A percentile compares a stretch with the other conserved stretches of the same genome.
Evolutionary conservation across 2,329 filamentous ascomycete genomes (phyloP).

Genomic region (Thelonectria discophora): DNA sequence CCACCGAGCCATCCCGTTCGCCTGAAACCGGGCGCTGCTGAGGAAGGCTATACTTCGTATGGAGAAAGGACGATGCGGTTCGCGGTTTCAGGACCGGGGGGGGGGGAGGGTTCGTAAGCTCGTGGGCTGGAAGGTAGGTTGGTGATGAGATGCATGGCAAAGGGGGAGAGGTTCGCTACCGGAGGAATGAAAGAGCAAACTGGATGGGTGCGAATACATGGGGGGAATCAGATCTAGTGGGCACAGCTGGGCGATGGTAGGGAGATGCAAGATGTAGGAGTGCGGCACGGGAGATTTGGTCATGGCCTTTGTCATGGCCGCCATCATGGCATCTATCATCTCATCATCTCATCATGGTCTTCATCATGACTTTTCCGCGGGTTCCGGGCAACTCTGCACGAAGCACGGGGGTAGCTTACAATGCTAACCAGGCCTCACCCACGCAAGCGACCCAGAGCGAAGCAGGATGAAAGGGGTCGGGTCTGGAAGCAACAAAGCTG

Average conservation of each 20-base stretch:
- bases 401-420: not conserved
- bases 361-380: not conserved
- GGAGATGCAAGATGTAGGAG: not conserved
- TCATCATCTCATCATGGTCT: no score
- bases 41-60: not conserved
- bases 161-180: not conserved
- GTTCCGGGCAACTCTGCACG: not conserved
- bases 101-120: not conserved
- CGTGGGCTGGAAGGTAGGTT: no score
- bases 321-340: no score
- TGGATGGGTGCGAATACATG: not conserved
- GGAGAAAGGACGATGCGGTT: not conserved
- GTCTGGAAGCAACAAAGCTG: no score
- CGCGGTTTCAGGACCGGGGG: constrained; percentile 12
- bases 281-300: not conserved
- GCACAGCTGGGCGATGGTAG: not conserved
- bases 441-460: no score
- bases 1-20: constrained; percentile 5
- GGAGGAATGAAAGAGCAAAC: not conserved
- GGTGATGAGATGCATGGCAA: not conserved
- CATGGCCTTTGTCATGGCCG: no score
- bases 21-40: constrained; percentile 8
- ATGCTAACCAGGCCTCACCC: not conserved
- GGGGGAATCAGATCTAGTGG: not conserved
- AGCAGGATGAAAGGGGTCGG: no score